Base-by-base conservation (phyloP, 2,329 filamentous ascomycete genomes). In the Trichoderma breve region DNA sequence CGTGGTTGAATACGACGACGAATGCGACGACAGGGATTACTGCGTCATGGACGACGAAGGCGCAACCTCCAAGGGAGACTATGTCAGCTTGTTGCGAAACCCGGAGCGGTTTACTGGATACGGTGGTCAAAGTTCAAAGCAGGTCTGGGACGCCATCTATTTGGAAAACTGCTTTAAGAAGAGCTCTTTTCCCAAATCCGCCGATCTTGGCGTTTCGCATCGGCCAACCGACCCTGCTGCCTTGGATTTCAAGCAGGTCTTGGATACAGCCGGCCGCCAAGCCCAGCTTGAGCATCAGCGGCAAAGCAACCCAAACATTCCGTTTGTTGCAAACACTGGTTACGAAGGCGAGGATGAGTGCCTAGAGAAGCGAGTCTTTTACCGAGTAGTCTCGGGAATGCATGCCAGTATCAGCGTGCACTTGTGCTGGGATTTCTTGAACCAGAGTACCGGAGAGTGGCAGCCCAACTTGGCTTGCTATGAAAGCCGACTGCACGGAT, bases 301-400 rank as follows among this genome's bases (percentile, higher is more conserved):
- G 5, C 76, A 78, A 39, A 73, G 78, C 30, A 77, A 84, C 53
- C 86, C 87, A 32, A 86, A 89, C 72, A 86, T 86, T 3, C 86
- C 87, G 1, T 89, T 90, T 63, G 86, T 90, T 62, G 86, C 90
- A 64, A 87, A 88, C 76, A 89, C 89, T 8, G 88, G 89, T 0
- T 85, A 95, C 64, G 93, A 96, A 75, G 86, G 91, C 62, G 94
- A 97, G 76, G 95, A 98, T 76, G 93, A 97, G 79, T 99, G 96
- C 78, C 84, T 99, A 28, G 96, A 99, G 85, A 98, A 99, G 87
- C 92, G 96, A n/a, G 96, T 98, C 47, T 99, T 99, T 81, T 96
- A 98, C 83, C 89, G 95, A 7, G 90, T 99, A 74, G 90, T 99
- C 74, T 97, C 94, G 66, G 96, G 96, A 57, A 98, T 99, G 96